These are phyloP conservation scores for Zangia roseola DNA, from an alignment of 768 basidiomycete genomes.

Conservation along the genomic window DNA sequence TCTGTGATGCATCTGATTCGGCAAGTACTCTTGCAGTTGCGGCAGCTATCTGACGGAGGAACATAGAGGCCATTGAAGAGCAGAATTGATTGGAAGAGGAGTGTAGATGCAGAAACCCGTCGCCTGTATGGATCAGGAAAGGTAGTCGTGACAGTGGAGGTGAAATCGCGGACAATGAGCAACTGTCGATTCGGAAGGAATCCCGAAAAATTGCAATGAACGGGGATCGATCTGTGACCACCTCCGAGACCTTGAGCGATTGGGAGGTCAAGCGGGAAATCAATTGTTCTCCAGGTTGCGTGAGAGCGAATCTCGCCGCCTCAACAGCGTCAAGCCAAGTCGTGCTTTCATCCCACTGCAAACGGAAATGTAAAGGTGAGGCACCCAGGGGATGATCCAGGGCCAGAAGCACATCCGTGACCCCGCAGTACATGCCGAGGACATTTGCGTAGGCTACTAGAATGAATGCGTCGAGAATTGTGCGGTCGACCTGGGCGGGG, in stretches of 20 bases:
- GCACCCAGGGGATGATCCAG: slow-evolving; percentile 3
- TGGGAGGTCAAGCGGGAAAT: not conserved
- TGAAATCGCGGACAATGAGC: not conserved
- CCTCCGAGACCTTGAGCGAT: not conserved
- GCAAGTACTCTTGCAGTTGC: slow-evolving; percentile 1
- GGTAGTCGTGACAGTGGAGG: slow-evolving; percentile 1
- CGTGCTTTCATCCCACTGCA: slow-evolving; percentile 18
- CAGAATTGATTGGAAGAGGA: slow-evolving; percentile 12
- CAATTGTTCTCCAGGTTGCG: not conserved
- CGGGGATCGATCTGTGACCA: slow-evolving; percentile 3
- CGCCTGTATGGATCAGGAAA: slow-evolving; percentile 6
- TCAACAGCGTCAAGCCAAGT: slow-evolving; percentile 16
- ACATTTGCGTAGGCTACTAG: slow-evolving; percentile 22
- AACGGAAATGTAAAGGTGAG: slow-evolving; percentile 7
- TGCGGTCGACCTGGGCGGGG: not conserved
- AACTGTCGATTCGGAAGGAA: slow-evolving; percentile 1
- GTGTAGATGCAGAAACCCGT: slow-evolving; percentile 14
- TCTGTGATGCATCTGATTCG: slow-evolving; percentile 8
- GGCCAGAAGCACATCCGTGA: slow-evolving; percentile 21
- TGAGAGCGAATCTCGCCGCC: slow-evolving; percentile 6
- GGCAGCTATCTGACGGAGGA: slow-evolving; percentile 21
- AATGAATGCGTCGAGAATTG: slow-evolving; percentile 9
- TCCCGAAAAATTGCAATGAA: slow-evolving; percentile 17
- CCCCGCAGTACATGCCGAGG: slow-evolving; percentile 24
- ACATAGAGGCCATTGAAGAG: slow-evolving; percentile 8